A percentile compares a stretch with the other conserved stretches of the same genome.
Conservation (phyloP, 176 grass and related monocot genomes). For the Phoenix dactylifera region DNA sequence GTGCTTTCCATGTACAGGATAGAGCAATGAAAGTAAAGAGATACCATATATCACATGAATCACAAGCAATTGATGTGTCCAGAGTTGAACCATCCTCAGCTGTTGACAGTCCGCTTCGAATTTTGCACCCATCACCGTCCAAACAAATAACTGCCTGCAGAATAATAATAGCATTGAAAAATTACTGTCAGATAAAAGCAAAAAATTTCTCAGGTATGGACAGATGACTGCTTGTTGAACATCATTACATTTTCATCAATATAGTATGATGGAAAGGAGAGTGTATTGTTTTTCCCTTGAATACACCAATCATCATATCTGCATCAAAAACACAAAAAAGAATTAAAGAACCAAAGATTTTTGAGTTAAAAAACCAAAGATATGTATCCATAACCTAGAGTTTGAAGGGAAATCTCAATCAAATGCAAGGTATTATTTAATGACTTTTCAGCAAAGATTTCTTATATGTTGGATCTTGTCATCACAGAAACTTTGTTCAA, state of each 20-base stretch:
- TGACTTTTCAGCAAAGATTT: no score
- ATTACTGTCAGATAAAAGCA: not conserved
- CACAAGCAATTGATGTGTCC: slow-evolving; percentile 97
- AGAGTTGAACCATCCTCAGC: slow-evolving; percentile 44
- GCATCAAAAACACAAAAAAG: slow-evolving; percentile 25
- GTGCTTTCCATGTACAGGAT: no score
- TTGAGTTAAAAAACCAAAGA: no score
- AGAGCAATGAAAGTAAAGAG: not conserved
- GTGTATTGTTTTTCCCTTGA: slow-evolving; percentile 52
- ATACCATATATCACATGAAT: slow-evolving; percentile 96
- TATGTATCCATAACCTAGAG: no score
- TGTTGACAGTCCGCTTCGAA: slow-evolving; percentile 50
- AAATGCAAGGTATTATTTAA: no score
- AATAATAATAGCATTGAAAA: slow-evolving; percentile 12
- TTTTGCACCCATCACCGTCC: slow-evolving; percentile 66
- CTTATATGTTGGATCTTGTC: no score
- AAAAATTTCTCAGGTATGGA: not conserved
- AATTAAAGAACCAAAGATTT: not conserved
- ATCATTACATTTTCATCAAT: slow-evolving; percentile 92
- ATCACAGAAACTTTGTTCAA: no score
- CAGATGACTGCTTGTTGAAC: slow-evolving; percentile 17
- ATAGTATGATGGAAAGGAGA: slow-evolving; percentile 88
- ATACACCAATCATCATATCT: slow-evolving; percentile 78
- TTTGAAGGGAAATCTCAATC: no score
- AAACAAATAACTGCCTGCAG: slow-evolving; percentile 81